Conservation (phyloP, 1,139 yeast species). For the Arxiozyma heterogenica region DNA sequence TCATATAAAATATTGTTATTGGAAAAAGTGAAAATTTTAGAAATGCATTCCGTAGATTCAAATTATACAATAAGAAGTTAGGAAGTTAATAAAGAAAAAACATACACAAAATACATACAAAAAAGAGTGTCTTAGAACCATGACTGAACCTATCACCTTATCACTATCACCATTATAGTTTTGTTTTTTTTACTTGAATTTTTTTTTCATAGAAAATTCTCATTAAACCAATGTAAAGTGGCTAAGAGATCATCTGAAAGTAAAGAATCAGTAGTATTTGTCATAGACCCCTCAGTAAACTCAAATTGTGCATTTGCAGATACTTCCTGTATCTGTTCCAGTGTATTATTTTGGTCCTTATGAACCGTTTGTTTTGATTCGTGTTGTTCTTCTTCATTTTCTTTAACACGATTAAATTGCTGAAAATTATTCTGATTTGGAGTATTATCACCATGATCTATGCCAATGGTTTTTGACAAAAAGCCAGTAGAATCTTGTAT, state of each 20-base stretch:
- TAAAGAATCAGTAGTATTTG: background rate
- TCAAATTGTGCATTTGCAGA: background rate
- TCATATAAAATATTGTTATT: too few relatives aligned
- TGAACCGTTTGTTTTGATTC: background rate
- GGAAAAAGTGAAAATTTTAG: too few relatives aligned
- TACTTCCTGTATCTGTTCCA: background rate
- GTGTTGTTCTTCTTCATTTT: constrained; percentile 9
- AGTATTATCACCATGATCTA: constrained; percentile 49
- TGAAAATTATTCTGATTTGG: constrained; percentile 44
- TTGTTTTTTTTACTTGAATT: background rate
- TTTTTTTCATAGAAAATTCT: constrained; percentile 15
- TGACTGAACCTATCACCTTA: too few relatives aligned
- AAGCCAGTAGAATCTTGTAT: constrained; percentile 36
- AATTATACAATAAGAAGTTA: too few relatives aligned
- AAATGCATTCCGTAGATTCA: too few relatives aligned
- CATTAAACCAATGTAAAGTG: constrained; percentile 50
- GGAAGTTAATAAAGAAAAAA: background rate
- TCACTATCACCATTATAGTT: too few relatives aligned
- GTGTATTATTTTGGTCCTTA: background rate
- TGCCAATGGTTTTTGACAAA: constrained; percentile 37
- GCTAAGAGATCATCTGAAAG: constrained; percentile 33
- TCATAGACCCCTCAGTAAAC: background rate
- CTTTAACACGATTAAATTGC: constrained; percentile 37
- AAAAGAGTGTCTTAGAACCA: too few relatives aligned
- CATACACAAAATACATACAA: too few relatives aligned